Evolutionary conservation across 2,329 filamentous ascomycete genomes (phyloP), one percentile per base, ranked within the genome.

Genomic region (Microdochium bolleyi): DNA sequence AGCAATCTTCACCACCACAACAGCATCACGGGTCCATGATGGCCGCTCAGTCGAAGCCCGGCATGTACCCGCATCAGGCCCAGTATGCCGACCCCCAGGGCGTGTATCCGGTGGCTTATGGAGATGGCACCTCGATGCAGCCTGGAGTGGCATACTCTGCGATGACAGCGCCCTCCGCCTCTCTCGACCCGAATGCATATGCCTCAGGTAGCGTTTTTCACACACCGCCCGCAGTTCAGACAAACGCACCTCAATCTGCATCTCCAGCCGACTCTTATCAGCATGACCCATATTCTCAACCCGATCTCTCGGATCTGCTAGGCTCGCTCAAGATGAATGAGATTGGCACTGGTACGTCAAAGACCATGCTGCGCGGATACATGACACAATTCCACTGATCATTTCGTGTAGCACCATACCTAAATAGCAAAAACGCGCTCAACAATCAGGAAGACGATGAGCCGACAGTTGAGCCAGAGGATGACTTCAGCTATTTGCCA

Each of bases 261-360:
- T 70, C 72, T 2, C 69, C 76, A 5, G 73, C 73, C 2, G 72
- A 78, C 13, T 79, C 77, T 10, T 80, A 82, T 56, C 78, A 82
- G 8, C 76, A 78, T 25, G 83, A 87, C 49, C 75, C 82, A 37
- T 87, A 87, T 55, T 83, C 81, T 27, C 81, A 87, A 52, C 80
- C 86, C 38, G 85, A 88, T 61, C 77, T 96, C 2, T 83, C 85
- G 13, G 88, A 95, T 62, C 82, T 94, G 11, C 76, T 97, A 38
- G 92, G 92, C 8, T 87, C 89, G 44, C 76, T 97, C 14, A 92
- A 89, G 63, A 90, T 97, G 61, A 87, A 95, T 56, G 88, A 92
- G 64, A 85, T 83, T 41, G 92, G 91, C 56, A 87, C 91, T 66
- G 91, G 89, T 94, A 77, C 70, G 83, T 9, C 24, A 16, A 8